These are phyloP conservation scores for Ceratocystis cubensis DNA, from an alignment of 2,329 filamentous ascomycete genomes.

Conservation along the genomic window DNA sequence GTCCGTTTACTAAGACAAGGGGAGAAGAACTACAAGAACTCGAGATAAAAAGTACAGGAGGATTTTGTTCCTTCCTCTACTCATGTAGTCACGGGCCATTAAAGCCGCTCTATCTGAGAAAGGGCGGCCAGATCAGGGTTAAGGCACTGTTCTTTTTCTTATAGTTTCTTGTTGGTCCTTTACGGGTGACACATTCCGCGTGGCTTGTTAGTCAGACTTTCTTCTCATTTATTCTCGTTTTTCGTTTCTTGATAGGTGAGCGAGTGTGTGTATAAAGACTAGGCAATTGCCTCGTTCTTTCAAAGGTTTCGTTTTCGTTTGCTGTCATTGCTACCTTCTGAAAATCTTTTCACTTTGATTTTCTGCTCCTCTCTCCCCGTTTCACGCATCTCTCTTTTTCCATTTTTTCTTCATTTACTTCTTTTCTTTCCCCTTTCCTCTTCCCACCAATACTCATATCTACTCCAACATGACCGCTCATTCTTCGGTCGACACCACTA, in stretches of 20 bases:
- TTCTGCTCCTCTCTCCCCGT: not conserved
- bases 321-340: not conserved
- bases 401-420: not conserved
- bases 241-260: not conserved
- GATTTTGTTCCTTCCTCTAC: not conserved
- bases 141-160: not conserved
- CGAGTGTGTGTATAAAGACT: not conserved
- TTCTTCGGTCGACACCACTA: conserved; percentile 8
- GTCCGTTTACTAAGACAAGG: not conserved
- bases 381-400: not conserved
- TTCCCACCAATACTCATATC: not conserved
- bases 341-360: not conserved
- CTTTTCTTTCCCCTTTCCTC: not conserved
- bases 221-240: not conserved
- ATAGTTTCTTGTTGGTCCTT: conserved; percentile 5
- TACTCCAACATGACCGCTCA: conserved; percentile 10
- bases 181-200: not conserved
- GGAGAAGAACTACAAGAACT: not conserved
- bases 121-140: not conserved
- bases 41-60: not conserved
- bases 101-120: not conserved
- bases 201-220: conserved; percentile 7
- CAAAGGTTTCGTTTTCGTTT: not conserved
- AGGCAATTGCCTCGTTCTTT: not conserved
- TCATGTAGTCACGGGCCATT: not conserved